Base-by-base conservation (phyloP, 1,139 yeast genomes). In the Insectozyma bohioensis region DNA sequence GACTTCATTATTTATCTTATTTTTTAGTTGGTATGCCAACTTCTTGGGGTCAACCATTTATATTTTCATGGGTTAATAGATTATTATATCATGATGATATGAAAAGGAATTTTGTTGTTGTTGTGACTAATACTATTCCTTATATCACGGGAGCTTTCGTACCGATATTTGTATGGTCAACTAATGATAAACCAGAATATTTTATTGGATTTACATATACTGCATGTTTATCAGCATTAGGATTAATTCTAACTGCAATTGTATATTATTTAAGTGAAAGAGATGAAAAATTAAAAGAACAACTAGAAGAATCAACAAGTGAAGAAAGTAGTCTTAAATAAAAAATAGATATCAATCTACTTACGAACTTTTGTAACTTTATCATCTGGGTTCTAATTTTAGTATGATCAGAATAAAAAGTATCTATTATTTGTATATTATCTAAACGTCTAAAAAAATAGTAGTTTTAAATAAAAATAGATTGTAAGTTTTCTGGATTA, bases 61-160 rank as follows among this genome's bases (percentile, higher is more conserved):
- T 76, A n/a, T 75, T 70, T 37, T 29, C 78, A 2, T 77, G 81
- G 82, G 63, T 75, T 11, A 77, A 77, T 45, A 51, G 76, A 23
- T 42, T 69, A 24, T 46, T 75, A 12, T 54, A 58, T 15, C 52
- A 57, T 12, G 32, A 30, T 5, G 74, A 75, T 43, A 77, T 72
- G 43, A 63, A 68, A 66, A 53, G 80, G 40, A 70, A 69, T 43
- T 64, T 73, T 35, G 58, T 71, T 12, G 75, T 75, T 21, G 78
- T 72, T 3, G 41, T 55, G 19, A 75, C 80, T 5, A 75, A 75
- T 44, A 64, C 70, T 6, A 51, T 72, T 31, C 78, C 80, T 0
- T 75, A 75, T 41, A 73, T 72, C 5, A 70, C 77, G 0, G 59
- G 61, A n/a, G 74, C 79, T 1, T 72, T 69, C 56, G 66, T 64